Percentiles rank a stretch among this genome's conserved stretches.
Evolutionary conservation across 257 asterid genomes (phyloP).

Genomic region (Capsicum baccatum): DNA sequence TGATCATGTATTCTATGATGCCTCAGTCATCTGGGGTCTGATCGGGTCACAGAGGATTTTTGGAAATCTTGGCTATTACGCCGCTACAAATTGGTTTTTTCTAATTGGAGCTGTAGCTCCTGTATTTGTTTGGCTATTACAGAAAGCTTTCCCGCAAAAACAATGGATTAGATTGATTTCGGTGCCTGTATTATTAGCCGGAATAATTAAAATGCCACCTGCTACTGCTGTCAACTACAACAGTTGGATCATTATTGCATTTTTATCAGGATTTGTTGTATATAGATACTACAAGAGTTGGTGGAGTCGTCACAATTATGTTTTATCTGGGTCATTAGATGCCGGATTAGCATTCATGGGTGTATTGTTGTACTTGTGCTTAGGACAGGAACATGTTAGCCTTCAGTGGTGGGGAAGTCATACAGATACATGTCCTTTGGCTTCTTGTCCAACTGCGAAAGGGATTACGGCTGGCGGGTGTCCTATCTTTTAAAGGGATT

Average conservation of each 20-base stretch:
- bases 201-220: conserved; percentile 80
- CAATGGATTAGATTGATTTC: conserved; percentile 63
- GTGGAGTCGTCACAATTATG: conserved; percentile 90
- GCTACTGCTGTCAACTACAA: conserved; percentile 86
- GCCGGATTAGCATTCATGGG: conserved; percentile 99
- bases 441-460: conserved; percentile 84
- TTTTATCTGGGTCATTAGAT: conserved; percentile 85
- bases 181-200: conserved; percentile 71
- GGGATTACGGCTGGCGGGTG: conserved; percentile 82
- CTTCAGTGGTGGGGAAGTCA: conserved; percentile 91
- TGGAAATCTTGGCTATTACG: conserved; percentile 77
- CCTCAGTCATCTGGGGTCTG: conserved; percentile 88
- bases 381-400: conserved; percentile 63
- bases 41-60: conserved; percentile 79
- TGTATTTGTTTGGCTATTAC: conserved; percentile 63
- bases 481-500: conserved; percentile 50
- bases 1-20: conserved; percentile 86
- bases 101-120: conserved; percentile 77
- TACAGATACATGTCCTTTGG: conserved; percentile 79
- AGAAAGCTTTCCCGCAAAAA: conserved; percentile 64
- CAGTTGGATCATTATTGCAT: conserved; percentile 84
- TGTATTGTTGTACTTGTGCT: conserved; percentile 67
- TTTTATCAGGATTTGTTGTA: conserved; percentile 70
- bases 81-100: conserved; percentile 76
- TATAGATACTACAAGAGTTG: conserved; percentile 65